These are phyloP conservation scores for Ulota crispa DNA, from an alignment of 225 moss, liverwort and hornwort species.

Conservation along the genomic window DNA sequence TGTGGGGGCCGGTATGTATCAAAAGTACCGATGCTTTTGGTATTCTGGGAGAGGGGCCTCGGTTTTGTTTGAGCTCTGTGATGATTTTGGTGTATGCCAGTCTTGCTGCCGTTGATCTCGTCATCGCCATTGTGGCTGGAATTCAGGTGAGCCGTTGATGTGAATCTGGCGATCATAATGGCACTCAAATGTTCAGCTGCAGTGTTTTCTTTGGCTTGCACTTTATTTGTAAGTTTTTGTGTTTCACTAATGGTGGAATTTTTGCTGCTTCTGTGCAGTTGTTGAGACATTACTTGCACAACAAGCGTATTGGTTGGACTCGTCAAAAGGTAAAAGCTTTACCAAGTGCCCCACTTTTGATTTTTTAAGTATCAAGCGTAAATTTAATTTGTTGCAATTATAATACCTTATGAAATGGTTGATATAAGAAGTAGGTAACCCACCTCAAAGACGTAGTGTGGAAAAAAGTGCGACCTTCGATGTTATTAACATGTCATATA, in stretches of 20 bases:
- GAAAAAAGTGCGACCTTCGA: not conserved
- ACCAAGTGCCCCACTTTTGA: too few relatives aligned
- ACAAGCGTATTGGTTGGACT: slow-evolving; percentile 54
- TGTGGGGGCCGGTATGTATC: slow-evolving; percentile 52
- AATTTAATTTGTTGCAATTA: not conserved
- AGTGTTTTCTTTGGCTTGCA: not conserved
- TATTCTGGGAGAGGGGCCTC: slow-evolving; percentile 21
- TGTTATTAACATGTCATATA: not conserved
- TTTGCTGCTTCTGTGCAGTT: slow-evolving; percentile 29
- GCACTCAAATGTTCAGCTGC: too few relatives aligned
- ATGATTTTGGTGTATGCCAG: slow-evolving; percentile 44
- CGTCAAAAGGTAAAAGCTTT: slow-evolving; percentile 40
- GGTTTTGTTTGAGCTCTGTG: slow-evolving; percentile 31
- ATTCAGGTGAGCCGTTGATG: slow-evolving; percentile 36
- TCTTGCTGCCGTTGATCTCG: slow-evolving; percentile 40
- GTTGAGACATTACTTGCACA: slow-evolving; percentile 51
- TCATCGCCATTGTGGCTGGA: slow-evolving; percentile 44
- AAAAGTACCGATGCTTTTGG: slow-evolving; percentile 39
- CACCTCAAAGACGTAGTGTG: not conserved
- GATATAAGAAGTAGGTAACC: not conserved
- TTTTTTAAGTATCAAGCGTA: not conserved
- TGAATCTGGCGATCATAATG: not conserved
- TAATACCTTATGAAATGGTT: not conserved
- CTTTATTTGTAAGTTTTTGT: not conserved
- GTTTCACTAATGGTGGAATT: not conserved